Base-by-base conservation (phyloP, 495 filamentous ascomycete species). In the Cudoniella acicularis region DNA sequence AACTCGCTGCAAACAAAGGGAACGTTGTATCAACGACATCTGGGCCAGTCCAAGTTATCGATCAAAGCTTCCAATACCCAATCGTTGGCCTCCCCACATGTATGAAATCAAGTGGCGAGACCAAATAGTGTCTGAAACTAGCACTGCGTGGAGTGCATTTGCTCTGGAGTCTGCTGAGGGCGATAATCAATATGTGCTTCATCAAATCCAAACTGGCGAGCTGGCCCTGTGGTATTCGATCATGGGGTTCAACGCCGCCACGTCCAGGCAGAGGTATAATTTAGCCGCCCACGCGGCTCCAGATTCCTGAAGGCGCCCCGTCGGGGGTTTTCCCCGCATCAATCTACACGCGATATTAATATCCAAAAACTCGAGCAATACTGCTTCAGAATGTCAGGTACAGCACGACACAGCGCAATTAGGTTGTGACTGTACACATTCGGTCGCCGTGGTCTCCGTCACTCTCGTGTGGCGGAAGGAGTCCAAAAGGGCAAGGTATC, bases 301-400 rank as follows among this genome's bases (percentile, higher is more conserved):
- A 24, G 21, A 50, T 26, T n/a, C 48, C 6, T 50, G 21, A 20
- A 6, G 43, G 17, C 20, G 20, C 17, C 20, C 17, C 30, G 30
- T 47, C 43, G 43, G 43, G 43, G 43, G 21, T 23, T 26, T 50
- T 50, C 48, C 48, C 48, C 48, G 48, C 48, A 50, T 50, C 48
- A 50, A 50, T 50, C 48, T 50, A 50, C 48, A 9, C 48, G 48
- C 22, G 48, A 50, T 50, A 50, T 50, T 50, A 50, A 50, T 50
- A 50, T 20, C 48, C 21, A 26, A 17, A 25, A 50, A 13, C 10
- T 6, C 8, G 3, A n/a, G 3, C 21, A 25, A 26, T 50, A 25
- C 25, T 50, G 6, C n/a, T 26, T 25, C 10, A 13, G 20, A 13
- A 24, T 25, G 23, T 50, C 48, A 50, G 48, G 48, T 50, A 50